Conservation (phyloP, 2,329 filamentous ascomycete species). For the Aspergillus glaucus region DNA sequence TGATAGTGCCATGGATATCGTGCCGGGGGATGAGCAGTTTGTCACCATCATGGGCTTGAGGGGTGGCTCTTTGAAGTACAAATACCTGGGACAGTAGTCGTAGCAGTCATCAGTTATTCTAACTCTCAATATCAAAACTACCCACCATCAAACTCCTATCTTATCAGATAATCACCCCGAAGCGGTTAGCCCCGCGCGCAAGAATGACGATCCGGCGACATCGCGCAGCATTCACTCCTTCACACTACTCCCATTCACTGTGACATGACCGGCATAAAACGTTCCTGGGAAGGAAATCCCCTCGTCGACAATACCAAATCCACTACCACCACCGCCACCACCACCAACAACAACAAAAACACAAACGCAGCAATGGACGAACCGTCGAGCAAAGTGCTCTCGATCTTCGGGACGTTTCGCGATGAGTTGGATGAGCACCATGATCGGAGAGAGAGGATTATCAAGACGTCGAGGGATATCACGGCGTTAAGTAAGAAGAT, state of each 20-base stretch:
- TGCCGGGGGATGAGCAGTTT: slow-evolving; percentile 52
- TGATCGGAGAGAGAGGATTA: slow-evolving; percentile 80
- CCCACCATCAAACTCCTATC: background rate
- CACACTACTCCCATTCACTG: background rate
- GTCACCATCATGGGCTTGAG: slow-evolving; percentile 22
- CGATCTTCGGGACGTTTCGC: slow-evolving; percentile 82
- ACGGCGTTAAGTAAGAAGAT: slow-evolving; percentile 96
- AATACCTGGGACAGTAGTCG: slow-evolving; percentile 20
- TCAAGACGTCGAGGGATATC: slow-evolving; percentile 87
- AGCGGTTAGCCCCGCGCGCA: background rate
- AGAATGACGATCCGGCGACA: background rate
- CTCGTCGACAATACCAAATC: slow-evolving; percentile 7
- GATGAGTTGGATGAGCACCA: slow-evolving; percentile 90
- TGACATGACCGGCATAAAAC: slow-evolving; percentile 31
- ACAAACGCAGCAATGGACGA: slow-evolving; percentile 14
- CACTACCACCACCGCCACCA: slow-evolving; percentile 2
- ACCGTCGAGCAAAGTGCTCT: slow-evolving; percentile 40
- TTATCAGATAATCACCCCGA: slow-evolving; percentile 7
- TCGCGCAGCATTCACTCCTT: background rate
- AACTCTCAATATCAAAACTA: background rate
- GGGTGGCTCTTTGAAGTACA: slow-evolving; percentile 17
- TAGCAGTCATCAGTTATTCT: background rate
- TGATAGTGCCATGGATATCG: slow-evolving; percentile 53
- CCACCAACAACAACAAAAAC: slow-evolving; percentile 4
- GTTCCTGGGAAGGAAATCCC: slow-evolving; percentile 32